phyloP scores from a whole-genome alignment of 257 asterid species.

The Anisodus acutangulus region DNA sequence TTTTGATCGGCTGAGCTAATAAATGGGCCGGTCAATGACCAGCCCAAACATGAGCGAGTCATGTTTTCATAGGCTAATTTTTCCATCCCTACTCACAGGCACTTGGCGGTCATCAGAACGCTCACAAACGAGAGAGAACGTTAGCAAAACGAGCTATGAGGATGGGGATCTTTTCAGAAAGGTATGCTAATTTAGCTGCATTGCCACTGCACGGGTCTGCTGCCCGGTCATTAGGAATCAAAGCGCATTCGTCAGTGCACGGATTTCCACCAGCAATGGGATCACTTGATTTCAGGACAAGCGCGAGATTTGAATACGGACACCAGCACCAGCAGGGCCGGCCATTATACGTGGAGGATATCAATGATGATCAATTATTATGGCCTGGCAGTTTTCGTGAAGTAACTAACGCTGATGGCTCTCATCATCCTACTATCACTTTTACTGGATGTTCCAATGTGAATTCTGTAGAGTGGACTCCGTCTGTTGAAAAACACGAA shows the following conservation, averaged over 20 bases:
- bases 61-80: too few relatives aligned
- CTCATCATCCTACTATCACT: conserved; percentile 38
- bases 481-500: conserved; percentile 34
- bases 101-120: conserved; percentile 58
- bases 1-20: too few relatives aligned
- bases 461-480: conserved; percentile 36
- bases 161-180: conserved; percentile 47
- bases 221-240: conserved; percentile 51
- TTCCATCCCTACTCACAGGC: conserved; percentile 42
- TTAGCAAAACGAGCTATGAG: conserved; percentile 53
- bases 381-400: conserved; percentile 71
- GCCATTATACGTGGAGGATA: conserved; percentile 46
- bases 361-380: conserved; percentile 37
- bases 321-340: conserved; percentile 37
- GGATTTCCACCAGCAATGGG: conserved; percentile 33
- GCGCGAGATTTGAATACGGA: conserved; percentile 46
- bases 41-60: too few relatives aligned
- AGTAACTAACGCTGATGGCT: conserved; percentile 30
- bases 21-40: too few relatives aligned
- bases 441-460: conserved; percentile 36
- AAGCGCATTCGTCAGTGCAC: conserved; percentile 63
- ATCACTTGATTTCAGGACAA: conserved; percentile 38
- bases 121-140: conserved; percentile 51
- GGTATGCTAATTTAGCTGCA: conserved; percentile 46
- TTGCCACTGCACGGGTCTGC: conserved; percentile 56